Evolutionary conservation across 1,139 yeast species (phyloP).

Genomic region (Yamadazyma conglobata): DNA sequence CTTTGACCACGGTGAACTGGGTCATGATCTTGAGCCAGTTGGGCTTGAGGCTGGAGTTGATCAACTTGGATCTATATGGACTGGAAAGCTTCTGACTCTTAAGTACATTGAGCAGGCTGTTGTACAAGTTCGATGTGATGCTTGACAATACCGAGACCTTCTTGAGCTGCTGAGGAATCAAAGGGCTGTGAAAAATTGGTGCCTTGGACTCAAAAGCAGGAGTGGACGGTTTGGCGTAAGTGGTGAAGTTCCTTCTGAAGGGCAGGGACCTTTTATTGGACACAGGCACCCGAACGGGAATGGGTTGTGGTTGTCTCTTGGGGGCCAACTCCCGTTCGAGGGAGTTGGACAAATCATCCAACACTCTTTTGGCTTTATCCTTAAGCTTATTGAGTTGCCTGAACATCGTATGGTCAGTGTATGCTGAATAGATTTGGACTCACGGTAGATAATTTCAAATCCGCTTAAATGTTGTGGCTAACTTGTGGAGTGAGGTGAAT

Average conservation of each 20-base stretch:
- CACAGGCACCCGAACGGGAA: conserved; percentile 13
- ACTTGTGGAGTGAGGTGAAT: too few species aligned
- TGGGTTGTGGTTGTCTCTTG: conserved; percentile 7
- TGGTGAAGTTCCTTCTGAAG: conserved; percentile 3
- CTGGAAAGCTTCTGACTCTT: conserved; percentile 7
- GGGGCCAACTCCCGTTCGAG: conserved; percentile 9
- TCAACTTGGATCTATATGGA: conserved; percentile 4
- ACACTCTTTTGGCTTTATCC: conserved; percentile 13
- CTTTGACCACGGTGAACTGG: conserved; percentile 9
- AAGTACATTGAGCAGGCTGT: too few species aligned
- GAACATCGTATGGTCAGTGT: too few species aligned
- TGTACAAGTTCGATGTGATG: too few species aligned
- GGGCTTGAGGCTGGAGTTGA: conserved; percentile 2
- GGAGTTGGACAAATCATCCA: conserved; percentile 14
- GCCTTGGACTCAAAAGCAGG: too few species aligned
- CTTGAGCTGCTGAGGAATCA: not conserved
- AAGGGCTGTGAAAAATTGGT: too few species aligned
- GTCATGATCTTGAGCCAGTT: conserved; percentile 3
- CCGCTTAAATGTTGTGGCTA: too few species aligned
- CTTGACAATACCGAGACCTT: not conserved
- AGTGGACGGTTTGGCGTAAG: too few species aligned
- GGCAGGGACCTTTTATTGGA: conserved; percentile 3
- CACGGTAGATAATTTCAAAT: too few species aligned
- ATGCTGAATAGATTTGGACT: too few species aligned
- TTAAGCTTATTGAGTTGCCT: conserved; percentile 13